Conservation (phyloP, 371 early-diverging fungal species). For the Mucor lusitanicus region DNA sequence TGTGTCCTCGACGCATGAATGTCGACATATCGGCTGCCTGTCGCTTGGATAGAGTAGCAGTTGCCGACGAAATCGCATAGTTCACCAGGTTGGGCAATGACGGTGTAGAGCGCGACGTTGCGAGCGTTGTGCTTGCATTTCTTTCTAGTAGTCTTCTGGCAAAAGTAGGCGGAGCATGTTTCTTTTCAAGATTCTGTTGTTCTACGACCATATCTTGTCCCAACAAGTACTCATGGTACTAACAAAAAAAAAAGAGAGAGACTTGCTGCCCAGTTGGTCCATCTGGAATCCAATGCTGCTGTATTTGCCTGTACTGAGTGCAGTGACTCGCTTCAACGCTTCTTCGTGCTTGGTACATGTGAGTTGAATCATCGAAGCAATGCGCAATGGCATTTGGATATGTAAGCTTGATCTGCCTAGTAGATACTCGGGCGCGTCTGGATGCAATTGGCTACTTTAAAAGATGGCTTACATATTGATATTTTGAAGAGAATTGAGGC, state of each 20-base stretch:
- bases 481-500: background rate
- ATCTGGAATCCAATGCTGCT: background rate
- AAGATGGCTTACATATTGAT: background rate
- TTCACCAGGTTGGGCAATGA: constrained; percentile 40
- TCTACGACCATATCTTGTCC: background rate
- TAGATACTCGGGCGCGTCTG: background rate
- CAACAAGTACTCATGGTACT: background rate
- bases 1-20: constrained; percentile 25
- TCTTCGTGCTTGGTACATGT: background rate
- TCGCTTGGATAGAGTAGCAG: constrained; percentile 13
- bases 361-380: background rate
- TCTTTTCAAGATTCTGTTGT: background rate
- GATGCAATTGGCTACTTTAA: background rate
- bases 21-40: constrained; percentile 7
- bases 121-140: constrained; percentile 17
- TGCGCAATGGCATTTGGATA: background rate
- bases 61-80: constrained; percentile 23
- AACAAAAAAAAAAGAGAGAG: background rate
- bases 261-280: background rate
- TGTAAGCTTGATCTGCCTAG: background rate
- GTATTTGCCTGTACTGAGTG: background rate
- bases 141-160: constrained; percentile 5
- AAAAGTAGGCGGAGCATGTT: background rate
- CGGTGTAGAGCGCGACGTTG: constrained; percentile 36
- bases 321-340: background rate